These are phyloP conservation scores for Tolypocladium cylindrosporum DNA, from an alignment of 2,329 filamentous ascomycete species.

Conservation along the genomic window DNA sequence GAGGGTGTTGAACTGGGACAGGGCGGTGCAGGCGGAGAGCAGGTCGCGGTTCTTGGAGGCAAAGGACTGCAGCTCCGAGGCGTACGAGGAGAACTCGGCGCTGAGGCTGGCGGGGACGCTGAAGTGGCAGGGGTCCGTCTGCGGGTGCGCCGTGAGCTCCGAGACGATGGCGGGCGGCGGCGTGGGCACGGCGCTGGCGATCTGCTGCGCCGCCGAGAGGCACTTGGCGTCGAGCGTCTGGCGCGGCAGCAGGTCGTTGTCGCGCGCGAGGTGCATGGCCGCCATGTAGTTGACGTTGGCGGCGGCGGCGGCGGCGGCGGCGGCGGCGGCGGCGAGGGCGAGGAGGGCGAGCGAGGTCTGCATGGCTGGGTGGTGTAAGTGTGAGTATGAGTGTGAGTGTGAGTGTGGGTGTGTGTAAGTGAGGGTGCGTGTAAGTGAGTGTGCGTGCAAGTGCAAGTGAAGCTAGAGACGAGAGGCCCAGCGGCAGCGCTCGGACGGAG, in stretches of 20 bases:
- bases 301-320: constrained; percentile 16
- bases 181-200: constrained; percentile 17
- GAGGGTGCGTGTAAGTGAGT: not conserved
- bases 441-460: too few relatives aligned
- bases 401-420: not conserved
- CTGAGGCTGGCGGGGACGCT: constrained; percentile 18
- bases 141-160: constrained; percentile 12
- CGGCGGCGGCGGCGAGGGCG: constrained; percentile 13
- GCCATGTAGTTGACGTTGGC: constrained; percentile 14
- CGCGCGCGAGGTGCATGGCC: constrained; percentile 16
- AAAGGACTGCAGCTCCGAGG: constrained; percentile 19
- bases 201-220: constrained; percentile 10
- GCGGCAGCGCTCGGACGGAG: too few relatives aligned
- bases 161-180: constrained; percentile 18
- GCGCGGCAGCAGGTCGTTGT: constrained; percentile 12
- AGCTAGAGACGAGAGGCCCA: too few relatives aligned
- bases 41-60: constrained; percentile 15
- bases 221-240: constrained; percentile 13
- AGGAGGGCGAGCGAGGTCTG: constrained; percentile 17
- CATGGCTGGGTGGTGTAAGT: constrained; percentile 10
- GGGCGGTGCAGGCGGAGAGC: constrained; percentile 16
- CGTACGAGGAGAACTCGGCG: constrained; percentile 21
- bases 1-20: not conserved
- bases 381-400: not conserved
- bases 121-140: constrained; percentile 22